A percentile compares a stretch with the other conserved stretches of the same genome.
Evolutionary conservation across 352 stramenopile genomes (phyloP).

Genomic region (Globisporangium paddicum): DNA sequence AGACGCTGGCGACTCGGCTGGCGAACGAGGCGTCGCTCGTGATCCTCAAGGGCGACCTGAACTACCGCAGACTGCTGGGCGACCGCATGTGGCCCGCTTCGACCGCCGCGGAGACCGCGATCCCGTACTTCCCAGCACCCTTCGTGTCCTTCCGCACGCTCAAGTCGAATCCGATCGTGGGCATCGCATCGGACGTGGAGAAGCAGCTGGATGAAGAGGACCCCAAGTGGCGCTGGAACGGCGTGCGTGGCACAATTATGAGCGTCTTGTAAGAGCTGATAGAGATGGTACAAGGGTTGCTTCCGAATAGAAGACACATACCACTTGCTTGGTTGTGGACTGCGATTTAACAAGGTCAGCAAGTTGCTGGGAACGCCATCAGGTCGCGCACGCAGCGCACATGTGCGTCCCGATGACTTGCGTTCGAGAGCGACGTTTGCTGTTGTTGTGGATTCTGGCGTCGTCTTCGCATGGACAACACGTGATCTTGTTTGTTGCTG

Average conservation of each 20-base stretch:
- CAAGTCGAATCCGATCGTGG: constrained; percentile 68
- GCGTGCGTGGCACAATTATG: constrained; percentile 61
- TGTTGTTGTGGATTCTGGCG: background rate
- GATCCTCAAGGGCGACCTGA: constrained; percentile 97
- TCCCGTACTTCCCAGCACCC: constrained; percentile 62
- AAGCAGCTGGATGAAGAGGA: constrained; percentile 45
- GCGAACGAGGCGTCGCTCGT: constrained; percentile 60
- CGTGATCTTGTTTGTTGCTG: background rate
- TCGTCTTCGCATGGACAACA: background rate
- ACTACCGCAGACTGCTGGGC: constrained; percentile 94
- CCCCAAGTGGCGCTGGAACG: constrained; percentile 58
- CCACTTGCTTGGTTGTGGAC: background rate
- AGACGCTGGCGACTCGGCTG: constrained; percentile 25
- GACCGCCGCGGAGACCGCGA: constrained; percentile 79
- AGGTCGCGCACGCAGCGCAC: background rate
- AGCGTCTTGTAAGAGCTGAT: constrained; percentile 26
- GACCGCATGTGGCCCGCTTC: constrained; percentile 90
- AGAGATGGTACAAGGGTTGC: background rate
- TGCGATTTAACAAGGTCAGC: background rate
- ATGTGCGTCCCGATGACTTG: background rate
- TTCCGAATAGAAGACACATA: background rate
- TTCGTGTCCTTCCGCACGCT: constrained; percentile 72
- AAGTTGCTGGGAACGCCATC: background rate
- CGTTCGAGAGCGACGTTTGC: background rate
- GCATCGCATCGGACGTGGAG: constrained; percentile 38